These are phyloP conservation scores for Chamaecrista fasciculata DNA, from an alignment of 306 rosid species.

Conservation along the genomic window DNA sequence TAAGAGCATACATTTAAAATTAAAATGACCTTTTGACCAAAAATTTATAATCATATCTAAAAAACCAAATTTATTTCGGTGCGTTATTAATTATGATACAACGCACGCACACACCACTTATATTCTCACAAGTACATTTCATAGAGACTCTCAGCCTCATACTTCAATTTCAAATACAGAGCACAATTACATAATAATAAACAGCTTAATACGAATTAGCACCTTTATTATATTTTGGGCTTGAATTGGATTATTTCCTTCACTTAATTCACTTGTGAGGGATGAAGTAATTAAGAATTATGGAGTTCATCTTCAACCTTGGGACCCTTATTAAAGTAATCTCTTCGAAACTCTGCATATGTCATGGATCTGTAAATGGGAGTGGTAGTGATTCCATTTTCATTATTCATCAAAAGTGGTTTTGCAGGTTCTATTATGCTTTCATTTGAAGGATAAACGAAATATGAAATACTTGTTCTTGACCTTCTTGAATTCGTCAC, in stretches of 20 bases:
- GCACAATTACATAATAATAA: too few relatives aligned
- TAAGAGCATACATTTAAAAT: too few relatives aligned
- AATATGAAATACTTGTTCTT: conserved; percentile 38
- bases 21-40: too few relatives aligned
- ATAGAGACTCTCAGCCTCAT: too few relatives aligned
- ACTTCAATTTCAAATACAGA: too few relatives aligned
- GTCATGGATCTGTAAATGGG: conserved; percentile 35
- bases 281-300: not conserved
- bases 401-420: conserved; percentile 26
- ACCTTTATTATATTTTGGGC: not conserved
- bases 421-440: conserved; percentile 39
- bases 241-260: too few relatives aligned
- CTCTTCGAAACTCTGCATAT: conserved; percentile 35
- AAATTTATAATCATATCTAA: too few relatives aligned
- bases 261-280: not conserved
- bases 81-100: too few relatives aligned
- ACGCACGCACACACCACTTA: too few relatives aligned
- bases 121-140: too few relatives aligned
- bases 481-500: conserved; percentile 41
- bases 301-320: conserved; percentile 23
- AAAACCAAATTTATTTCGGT: too few relatives aligned
- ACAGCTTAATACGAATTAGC: too few relatives aligned
- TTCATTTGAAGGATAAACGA: conserved; percentile 45
- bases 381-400: conserved; percentile 20
- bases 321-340: conserved; percentile 23